Conservation (phyloP, 2,329 filamentous ascomycete species). For the Lithohypha guttulata region DNA sequence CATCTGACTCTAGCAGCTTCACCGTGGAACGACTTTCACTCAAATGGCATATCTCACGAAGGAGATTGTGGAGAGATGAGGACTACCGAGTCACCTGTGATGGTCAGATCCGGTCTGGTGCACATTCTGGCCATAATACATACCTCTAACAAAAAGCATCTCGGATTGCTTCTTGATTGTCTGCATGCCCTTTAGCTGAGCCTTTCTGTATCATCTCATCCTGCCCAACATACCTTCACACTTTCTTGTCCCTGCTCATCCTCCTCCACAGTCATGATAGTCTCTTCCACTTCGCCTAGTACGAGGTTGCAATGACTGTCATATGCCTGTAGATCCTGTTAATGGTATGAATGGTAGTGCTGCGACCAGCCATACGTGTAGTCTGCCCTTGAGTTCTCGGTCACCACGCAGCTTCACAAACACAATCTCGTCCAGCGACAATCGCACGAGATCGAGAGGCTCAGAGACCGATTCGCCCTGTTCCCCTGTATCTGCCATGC, state of each 20-base stretch:
- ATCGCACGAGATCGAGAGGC: conserved; percentile 87
- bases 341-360: not conserved
- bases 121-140: conserved; percentile 20
- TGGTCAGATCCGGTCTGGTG: conserved; percentile 14
- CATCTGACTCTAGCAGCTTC: no score
- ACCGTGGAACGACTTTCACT: no score
- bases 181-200: conserved; percentile 35
- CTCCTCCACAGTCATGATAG: conserved; percentile 85
- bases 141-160: conserved; percentile 96
- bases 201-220: not conserved
- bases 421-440: conserved; percentile 84
- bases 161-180: conserved; percentile 95
- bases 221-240: conserved; percentile 48
- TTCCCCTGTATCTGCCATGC: conserved; percentile 77
- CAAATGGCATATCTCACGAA: conserved; percentile 21
- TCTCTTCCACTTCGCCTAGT: conserved; percentile 92
- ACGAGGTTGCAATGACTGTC: conserved; percentile 98
- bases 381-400: conserved; percentile 83
- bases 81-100: conserved; percentile 59
- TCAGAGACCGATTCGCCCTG: conserved; percentile 64
- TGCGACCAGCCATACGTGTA: conserved; percentile 67
- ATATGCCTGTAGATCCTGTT: conserved; percentile 58
- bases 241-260: conserved; percentile 68
- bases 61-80: conserved; percentile 54
- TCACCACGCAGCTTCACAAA: conserved; percentile 96